A percentile compares a stretch with the other conserved stretches of the same genome.
These are phyloP conservation scores for Botrytis elliptica DNA, from an alignment of 2,329 filamentous ascomycete genomes.

Conservation along the genomic window DNA sequence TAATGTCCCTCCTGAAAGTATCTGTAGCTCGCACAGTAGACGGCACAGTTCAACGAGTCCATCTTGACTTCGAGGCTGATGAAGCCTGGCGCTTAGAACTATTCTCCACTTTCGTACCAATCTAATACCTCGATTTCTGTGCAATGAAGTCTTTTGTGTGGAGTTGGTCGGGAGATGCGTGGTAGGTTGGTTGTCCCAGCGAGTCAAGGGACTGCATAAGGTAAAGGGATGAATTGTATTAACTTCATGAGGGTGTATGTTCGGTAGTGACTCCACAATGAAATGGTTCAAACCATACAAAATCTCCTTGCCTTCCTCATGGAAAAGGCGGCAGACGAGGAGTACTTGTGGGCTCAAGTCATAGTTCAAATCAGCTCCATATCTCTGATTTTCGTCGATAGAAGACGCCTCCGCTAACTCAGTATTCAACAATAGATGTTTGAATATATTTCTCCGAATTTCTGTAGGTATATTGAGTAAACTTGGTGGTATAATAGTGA, in stretches of 20 bases:
- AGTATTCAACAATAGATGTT: background rate
- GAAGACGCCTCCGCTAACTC: background rate
- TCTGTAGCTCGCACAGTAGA: background rate
- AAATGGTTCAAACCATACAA: background rate
- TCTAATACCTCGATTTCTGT: background rate
- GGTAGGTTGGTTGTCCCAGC: background rate
- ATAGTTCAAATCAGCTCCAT: background rate
- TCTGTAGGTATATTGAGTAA: background rate
- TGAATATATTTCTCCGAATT: background rate
- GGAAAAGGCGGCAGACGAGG: background rate
- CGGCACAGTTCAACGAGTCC: background rate
- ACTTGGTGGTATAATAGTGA: background rate
- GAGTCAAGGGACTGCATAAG: background rate
- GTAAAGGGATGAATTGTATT: background rate
- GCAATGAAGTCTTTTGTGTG: background rate
- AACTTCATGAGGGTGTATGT: too few relatives aligned
- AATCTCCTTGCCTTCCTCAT: background rate
- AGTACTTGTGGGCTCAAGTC: background rate
- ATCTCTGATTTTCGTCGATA: background rate
- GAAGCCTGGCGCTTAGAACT: background rate
- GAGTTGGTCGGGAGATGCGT: background rate
- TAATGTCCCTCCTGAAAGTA: background rate
- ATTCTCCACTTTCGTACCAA: background rate
- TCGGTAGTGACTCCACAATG: background rate
- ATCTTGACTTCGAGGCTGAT: too few relatives aligned